phyloP scores from a whole-genome alignment of 75 land plant genomes.

The Gnetum montanum region DNA sequence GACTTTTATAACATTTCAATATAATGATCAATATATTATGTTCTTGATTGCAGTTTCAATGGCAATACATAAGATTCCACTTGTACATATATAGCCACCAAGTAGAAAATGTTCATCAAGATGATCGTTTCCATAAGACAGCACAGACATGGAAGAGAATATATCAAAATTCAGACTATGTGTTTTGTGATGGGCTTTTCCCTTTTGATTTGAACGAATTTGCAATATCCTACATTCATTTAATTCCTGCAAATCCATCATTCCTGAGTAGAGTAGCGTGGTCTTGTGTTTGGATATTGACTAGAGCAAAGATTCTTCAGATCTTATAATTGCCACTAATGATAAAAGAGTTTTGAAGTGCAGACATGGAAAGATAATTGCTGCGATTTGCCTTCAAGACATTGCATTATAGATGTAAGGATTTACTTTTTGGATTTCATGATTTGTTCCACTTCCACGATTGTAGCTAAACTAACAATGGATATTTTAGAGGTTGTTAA shows the following conservation, averaged over 20 bases:
- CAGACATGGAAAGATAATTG: slow-evolving; percentile 7
- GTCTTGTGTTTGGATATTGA: not conserved
- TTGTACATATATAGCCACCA: not conserved
- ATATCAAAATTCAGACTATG: not conserved
- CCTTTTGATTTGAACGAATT: slow-evolving; percentile 2
- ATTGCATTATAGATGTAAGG: slow-evolving; percentile 1
- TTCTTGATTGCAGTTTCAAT: not conserved
- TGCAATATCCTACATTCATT: slow-evolving; percentile 2
- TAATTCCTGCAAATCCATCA: slow-evolving; percentile 6
- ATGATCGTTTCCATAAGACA: not conserved
- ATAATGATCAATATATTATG: too few relatives aligned
- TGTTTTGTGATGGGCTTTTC: slow-evolving; percentile 5
- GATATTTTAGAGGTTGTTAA: too few relatives aligned
- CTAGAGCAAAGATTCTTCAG: not conserved
- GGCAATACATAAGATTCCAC: slow-evolving; percentile 4
- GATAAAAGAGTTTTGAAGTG: slow-evolving; percentile 3
- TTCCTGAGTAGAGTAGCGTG: not conserved
- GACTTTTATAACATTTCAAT: too few relatives aligned
- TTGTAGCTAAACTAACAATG: too few relatives aligned
- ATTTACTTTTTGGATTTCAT: not conserved
- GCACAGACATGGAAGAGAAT: not conserved
- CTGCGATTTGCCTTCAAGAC: not conserved
- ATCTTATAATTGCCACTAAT: slow-evolving; percentile 6
- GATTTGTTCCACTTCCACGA: too few relatives aligned
- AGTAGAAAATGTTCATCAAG: not conserved